A percentile compares a stretch with the other conserved stretches of the same genome.
phyloP scores from a whole-genome alignment of 2,329 filamentous ascomycete species.

The Verticillium longisporum region DNA sequence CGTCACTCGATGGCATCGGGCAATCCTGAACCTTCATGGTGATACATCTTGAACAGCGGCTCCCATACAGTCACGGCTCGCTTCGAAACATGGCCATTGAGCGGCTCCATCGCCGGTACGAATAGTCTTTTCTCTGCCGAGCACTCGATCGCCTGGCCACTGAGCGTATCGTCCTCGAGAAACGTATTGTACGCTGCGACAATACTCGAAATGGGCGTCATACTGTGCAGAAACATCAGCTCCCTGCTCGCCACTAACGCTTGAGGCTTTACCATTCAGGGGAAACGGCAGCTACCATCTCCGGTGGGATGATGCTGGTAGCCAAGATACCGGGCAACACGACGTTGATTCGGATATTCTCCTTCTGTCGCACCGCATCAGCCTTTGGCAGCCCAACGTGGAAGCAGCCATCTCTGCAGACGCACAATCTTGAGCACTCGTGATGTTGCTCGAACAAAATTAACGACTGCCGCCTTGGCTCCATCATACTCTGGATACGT shows the following conservation, averaged over 20 bases:
- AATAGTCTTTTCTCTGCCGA: constrained; percentile 27
- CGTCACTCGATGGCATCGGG: constrained; percentile 25
- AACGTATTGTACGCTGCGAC: constrained; percentile 36
- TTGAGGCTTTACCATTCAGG: constrained; percentile 17
- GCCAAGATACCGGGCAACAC: constrained; percentile 39
- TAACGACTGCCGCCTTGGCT: constrained; percentile 39
- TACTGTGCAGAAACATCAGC: constrained; percentile 4
- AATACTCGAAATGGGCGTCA: constrained; percentile 36
- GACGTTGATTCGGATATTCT: constrained; percentile 40
- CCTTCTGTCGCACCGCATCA: constrained; percentile 23
- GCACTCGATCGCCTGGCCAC: constrained; percentile 37
- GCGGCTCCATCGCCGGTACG: constrained; percentile 18
- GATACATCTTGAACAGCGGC: constrained; percentile 35
- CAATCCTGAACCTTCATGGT: constrained; percentile 33
- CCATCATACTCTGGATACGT: constrained; percentile 41
- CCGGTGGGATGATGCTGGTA: constrained; percentile 36
- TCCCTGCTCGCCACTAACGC: not conserved
- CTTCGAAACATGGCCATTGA: constrained; percentile 32
- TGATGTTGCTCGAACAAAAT: constrained; percentile 30
- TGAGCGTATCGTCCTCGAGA: constrained; percentile 31
- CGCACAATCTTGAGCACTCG: constrained; percentile 25
- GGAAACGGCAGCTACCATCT: constrained; percentile 32
- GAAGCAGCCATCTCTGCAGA: not conserved
- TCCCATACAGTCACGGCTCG: constrained; percentile 41
- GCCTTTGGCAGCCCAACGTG: not conserved